Conservation (phyloP, 352 stramenopile species). For the Pythium periplocum region DNA sequence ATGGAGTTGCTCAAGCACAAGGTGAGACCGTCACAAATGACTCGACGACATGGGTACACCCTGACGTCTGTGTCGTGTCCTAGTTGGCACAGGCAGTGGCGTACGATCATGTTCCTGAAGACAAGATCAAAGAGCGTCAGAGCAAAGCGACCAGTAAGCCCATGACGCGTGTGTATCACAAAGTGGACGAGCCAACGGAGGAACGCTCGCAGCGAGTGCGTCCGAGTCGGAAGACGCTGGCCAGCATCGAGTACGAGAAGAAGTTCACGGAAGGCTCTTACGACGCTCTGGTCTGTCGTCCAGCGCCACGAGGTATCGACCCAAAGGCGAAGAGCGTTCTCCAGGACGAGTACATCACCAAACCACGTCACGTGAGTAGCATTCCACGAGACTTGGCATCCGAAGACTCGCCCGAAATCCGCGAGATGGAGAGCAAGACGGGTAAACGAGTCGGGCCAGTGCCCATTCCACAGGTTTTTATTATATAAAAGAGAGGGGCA, state of each 20-base stretch:
- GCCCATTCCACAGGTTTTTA: slow-evolving; percentile 65
- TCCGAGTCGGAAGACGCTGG: slow-evolving; percentile 48
- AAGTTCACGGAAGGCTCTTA: slow-evolving; percentile 30
- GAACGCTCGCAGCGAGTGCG: slow-evolving; percentile 8
- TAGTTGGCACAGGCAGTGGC: slow-evolving; percentile 52
- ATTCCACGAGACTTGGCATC: slow-evolving; percentile 31
- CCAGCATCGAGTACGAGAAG: slow-evolving; percentile 60
- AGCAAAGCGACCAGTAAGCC: slow-evolving; percentile 24
- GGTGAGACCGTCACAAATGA: slow-evolving; percentile 11
- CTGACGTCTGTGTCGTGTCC: not conserved
- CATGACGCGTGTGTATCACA: slow-evolving; percentile 56
- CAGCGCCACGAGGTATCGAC: slow-evolving; percentile 38
- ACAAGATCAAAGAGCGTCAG: slow-evolving; percentile 15
- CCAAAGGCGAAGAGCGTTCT: slow-evolving; percentile 44
- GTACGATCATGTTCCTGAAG: slow-evolving; percentile 44
- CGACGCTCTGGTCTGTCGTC: slow-evolving; percentile 27
- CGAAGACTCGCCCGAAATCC: slow-evolving; percentile 3
- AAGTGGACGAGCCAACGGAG: slow-evolving; percentile 17
- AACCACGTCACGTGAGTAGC: slow-evolving; percentile 50
- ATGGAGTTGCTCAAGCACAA: slow-evolving; percentile 58
- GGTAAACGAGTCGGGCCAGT: slow-evolving; percentile 38
- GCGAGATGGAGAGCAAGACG: slow-evolving; percentile 10
- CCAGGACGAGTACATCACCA: slow-evolving; percentile 66
- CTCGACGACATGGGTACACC: not conserved
- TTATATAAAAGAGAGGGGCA: slow-evolving; percentile 31